Evolutionary conservation across 495 filamentous ascomycete species (phyloP).

Genomic region (Hypoxylon cercidicola): DNA sequence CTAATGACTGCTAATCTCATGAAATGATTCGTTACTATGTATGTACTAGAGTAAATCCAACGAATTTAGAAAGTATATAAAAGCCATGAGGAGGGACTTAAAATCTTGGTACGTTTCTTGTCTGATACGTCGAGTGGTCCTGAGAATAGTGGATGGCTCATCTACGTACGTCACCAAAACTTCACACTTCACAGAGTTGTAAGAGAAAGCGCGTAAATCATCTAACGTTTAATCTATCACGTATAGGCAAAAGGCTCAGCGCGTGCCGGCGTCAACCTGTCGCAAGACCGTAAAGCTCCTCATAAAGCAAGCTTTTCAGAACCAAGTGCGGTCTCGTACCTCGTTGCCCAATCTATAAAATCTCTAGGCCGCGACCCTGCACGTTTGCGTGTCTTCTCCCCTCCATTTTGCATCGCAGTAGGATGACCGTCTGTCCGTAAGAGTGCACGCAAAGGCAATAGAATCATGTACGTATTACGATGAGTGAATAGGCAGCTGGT

Average conservation of each 20-base stretch:
- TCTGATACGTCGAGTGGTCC: no score
- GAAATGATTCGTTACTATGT: no score
- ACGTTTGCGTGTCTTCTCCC: conserved; percentile 12
- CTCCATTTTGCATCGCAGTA: conserved; percentile 7
- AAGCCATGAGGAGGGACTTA: no score
- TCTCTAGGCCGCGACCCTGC: conserved; percentile 26
- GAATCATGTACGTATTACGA: neutral
- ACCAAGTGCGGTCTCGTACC: conserved; percentile 20
- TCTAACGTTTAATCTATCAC: conserved; percentile 30
- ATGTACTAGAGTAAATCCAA: no score
- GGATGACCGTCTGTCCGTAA: conserved; percentile 11
- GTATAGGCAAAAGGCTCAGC: conserved; percentile 3
- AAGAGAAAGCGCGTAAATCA: conserved; percentile 10
- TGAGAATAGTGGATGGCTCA: no score
- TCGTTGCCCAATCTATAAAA: conserved; percentile 41
- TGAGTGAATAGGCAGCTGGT: neutral
- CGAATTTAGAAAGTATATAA: no score
- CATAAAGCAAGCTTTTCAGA: conserved; percentile 26
- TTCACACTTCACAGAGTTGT: neutral
- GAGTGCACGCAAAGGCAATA: neutral
- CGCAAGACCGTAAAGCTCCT: conserved; percentile 13
- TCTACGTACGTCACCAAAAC: neutral
- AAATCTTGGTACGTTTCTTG: no score
- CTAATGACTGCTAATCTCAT: no score
- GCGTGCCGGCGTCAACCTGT: conserved; percentile 6